Percentiles rank a stretch among this genome's conserved stretches.
phyloP scores from a whole-genome alignment of 202 grass and related monocot species.

The Saccharum hybrid region DNA sequence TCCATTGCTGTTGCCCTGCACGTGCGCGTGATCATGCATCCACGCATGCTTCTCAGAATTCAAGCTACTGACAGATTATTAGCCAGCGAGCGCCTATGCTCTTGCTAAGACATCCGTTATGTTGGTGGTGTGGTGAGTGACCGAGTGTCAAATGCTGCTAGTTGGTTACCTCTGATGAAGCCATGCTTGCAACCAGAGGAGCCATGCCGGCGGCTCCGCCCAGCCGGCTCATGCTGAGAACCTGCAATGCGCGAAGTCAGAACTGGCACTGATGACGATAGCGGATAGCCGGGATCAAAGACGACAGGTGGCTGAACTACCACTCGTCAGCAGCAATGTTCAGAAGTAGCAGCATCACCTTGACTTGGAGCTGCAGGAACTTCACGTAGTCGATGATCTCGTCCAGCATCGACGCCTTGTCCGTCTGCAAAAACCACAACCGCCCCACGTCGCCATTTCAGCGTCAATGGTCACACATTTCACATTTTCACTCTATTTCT shows the following conservation, averaged over 20 bases:
- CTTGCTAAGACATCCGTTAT: too few relatives aligned
- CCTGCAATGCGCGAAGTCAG: slow-evolving; percentile 52
- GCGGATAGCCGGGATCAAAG: not conserved
- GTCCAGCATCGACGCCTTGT: slow-evolving; percentile 88
- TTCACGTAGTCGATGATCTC: slow-evolving; percentile 97
- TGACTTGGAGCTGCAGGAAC: slow-evolving; percentile 85
- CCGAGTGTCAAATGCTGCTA: not conserved
- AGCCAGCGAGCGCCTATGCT: not conserved
- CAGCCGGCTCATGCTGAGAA: slow-evolving; percentile 94
- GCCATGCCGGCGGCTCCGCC: slow-evolving; percentile 80
- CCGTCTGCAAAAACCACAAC: slow-evolving; percentile 54
- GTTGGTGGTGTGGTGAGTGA: not conserved
- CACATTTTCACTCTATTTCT: not conserved
- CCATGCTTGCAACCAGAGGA: slow-evolving; percentile 81
- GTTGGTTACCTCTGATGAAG: slow-evolving; percentile 63
- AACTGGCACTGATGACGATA: not conserved
- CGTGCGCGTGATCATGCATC: not conserved
- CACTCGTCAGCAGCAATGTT: too few relatives aligned
- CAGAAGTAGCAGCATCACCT: slow-evolving; percentile 36
- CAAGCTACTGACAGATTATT: not conserved
- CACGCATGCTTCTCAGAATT: not conserved
- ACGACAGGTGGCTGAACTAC: not conserved
- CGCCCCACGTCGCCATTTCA: not conserved
- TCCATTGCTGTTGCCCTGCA: slow-evolving; percentile 48
- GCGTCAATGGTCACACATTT: not conserved